A percentile compares a stretch with the other conserved stretches of the same genome.
These are phyloP conservation scores for Lactarius akahatsu DNA, from an alignment of 768 basidiomycete genomes.

Conservation along the genomic window DNA sequence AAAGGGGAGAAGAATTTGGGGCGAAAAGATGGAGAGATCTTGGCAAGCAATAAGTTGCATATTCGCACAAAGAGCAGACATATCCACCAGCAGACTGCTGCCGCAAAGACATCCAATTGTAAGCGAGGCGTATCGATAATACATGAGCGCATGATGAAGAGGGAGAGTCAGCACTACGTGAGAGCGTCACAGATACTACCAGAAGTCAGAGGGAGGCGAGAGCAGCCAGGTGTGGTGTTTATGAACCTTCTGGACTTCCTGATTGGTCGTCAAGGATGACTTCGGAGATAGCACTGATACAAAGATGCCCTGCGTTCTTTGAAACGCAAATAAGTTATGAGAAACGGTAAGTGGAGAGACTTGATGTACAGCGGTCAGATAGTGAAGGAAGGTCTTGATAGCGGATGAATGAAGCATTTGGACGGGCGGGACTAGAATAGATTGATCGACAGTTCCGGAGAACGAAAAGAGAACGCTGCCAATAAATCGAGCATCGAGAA, in stretches of 20 bases:
- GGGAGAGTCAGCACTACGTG: constrained; percentile 23
- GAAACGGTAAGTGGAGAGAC: constrained; percentile 2
- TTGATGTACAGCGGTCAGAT: constrained; percentile 37
- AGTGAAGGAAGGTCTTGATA: constrained; percentile 48
- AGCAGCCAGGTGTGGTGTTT: background rate
- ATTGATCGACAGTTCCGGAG: constrained; percentile 51
- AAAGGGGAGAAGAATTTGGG: constrained; percentile 24
- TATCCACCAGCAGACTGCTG: constrained; percentile 12
- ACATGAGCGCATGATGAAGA: constrained; percentile 35
- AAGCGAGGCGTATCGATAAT: constrained; percentile 42
- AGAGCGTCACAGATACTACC: constrained; percentile 41
- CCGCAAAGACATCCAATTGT: constrained; percentile 39
- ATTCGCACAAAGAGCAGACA: constrained; percentile 55
- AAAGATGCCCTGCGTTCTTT: constrained; percentile 47
- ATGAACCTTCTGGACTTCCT: constrained; percentile 23
- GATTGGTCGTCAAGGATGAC: constrained; percentile 11
- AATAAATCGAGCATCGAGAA: constrained; percentile 50
- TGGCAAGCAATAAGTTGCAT: constrained; percentile 9
- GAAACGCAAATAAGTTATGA: constrained; percentile 20
- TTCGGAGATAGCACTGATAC: constrained; percentile 23
- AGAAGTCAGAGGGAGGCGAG: constrained; percentile 40
- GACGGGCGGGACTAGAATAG: constrained; percentile 38
- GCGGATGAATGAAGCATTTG: constrained; percentile 52
- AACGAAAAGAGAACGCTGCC: constrained; percentile 54
- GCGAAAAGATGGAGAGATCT: constrained; percentile 21